Evolutionary conservation across 495 filamentous ascomycete species (phyloP), one percentile per base, ranked within the genome.

Genomic region (Penicillium coffeae): DNA sequence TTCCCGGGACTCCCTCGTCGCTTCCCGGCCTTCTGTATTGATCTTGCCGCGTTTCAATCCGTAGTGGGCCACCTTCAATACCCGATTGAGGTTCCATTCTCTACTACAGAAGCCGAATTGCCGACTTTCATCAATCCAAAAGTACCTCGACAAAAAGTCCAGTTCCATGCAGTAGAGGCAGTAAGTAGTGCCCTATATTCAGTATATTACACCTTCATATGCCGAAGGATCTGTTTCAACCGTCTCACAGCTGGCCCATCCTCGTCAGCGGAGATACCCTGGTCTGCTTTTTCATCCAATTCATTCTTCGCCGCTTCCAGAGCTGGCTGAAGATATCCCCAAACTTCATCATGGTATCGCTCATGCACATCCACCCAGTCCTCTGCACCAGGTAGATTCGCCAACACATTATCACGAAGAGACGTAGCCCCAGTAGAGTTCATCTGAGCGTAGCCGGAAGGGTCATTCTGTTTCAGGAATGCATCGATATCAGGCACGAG

Each of bases 261-360:
- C 35, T 36, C 50, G 38, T 42, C 46, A 10, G 54, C 62, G 36
- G 61, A 48, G 16, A 47, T 51, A 15, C 79, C 57, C 46, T 81
- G 80, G n/a, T 68, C 61, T 12, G 12, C 32, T 12, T 57, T 65
- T 48, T 68, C 60, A 42, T 71, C 68, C 32, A 87, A 62, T 59
- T 90, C 87, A 41, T 68, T 58, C 34, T 69, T 69, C n/a, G 87
- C 86, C 38, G 80, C 76, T 48, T 79, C 70, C 22, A 87, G 69
- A 33, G 84, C 69, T n/a, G 81, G 76, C 16, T 72, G 55, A 35
- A 89, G 62, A 51, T 83, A 84, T 50, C 87, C 88, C 87, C 88
- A 92, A 9, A 92, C 85, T 48, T 89, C 85, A 63, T 90, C 84
- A 25, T 82, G 76, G 57, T 90, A 90, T 25, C 71, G 68, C 32